Conservation (phyloP, 768 basidiomycete genomes). For the Panus rudis region DNA sequence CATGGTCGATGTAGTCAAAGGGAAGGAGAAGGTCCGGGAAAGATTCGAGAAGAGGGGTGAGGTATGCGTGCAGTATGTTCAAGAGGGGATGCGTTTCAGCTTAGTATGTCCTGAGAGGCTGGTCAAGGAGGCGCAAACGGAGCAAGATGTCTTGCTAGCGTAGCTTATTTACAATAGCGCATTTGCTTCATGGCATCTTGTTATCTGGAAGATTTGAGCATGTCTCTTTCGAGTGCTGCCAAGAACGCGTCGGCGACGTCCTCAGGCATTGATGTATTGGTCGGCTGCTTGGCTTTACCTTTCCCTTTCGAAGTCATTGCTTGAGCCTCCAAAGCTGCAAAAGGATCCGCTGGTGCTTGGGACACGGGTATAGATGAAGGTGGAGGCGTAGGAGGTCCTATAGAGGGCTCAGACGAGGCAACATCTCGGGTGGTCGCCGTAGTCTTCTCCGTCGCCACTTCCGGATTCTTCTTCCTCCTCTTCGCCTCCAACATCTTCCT, state of each 20-base stretch:
- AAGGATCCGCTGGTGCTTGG: conserved; percentile 32
- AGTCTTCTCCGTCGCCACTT: conserved; percentile 2
- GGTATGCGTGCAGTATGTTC: conserved; percentile 37
- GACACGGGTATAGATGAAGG: too few species aligned
- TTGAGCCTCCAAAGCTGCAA: conserved; percentile 40
- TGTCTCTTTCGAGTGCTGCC: conserved; percentile 57
- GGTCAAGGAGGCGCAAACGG: conserved; percentile 30
- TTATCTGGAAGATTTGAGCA: conserved; percentile 28
- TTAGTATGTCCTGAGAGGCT: conserved; percentile 44
- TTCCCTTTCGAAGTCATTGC: conserved; percentile 13
- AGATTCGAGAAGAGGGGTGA: conserved; percentile 30
- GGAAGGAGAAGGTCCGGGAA: conserved; percentile 29
- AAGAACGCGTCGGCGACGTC: conserved; percentile 59
- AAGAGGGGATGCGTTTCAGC: conserved; percentile 35
- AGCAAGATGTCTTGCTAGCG: neutral
- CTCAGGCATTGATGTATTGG: conserved; percentile 9
- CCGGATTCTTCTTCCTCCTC: conserved; percentile 40
- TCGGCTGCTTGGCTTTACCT: conserved; percentile 21
- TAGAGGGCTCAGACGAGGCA: neutral
- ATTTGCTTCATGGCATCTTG: neutral
- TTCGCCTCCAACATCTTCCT: conserved; percentile 55
- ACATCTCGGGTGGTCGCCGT: neutral
- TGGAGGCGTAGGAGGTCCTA: neutral
- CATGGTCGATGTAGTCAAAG: conserved; percentile 40
- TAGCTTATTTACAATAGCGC: neutral